A percentile compares a stretch with the other conserved stretches of the same genome.
Evolutionary conservation across 148 eudicot genomes (phyloP).

Genomic region (Silene uniflora): DNA sequence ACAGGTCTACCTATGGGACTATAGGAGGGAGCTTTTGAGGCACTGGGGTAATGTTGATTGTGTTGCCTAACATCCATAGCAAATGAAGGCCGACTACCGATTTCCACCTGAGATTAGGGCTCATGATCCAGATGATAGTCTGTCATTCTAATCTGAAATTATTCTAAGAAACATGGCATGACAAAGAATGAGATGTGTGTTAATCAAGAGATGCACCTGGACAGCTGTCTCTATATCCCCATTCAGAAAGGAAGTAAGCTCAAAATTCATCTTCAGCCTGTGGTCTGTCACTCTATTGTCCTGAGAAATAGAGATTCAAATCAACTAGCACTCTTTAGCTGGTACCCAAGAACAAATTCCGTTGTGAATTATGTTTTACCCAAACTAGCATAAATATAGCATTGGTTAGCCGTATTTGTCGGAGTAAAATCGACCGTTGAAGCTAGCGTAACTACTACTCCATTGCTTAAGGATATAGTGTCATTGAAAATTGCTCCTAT

Average conservation of each 20-base stretch:
- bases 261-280: conserved; percentile 90
- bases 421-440: not conserved
- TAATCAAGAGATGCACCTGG: conserved; percentile 45
- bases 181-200: not conserved
- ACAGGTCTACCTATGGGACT: no score
- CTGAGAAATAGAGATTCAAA: conserved; percentile 29
- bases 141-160: not conserved
- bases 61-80: not conserved
- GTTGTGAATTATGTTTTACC: not conserved
- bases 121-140: not conserved
- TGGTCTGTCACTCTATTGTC: conserved; percentile 98
- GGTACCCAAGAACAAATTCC: conserved; percentile 1
- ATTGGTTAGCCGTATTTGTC: not conserved
- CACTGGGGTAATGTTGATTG: not conserved
- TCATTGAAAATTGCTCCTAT: not conserved
- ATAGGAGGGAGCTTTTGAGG: no score
- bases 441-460: no score
- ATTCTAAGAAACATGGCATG: not conserved
- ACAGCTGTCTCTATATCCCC: conserved; percentile 89
- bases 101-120: not conserved
- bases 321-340: not conserved
- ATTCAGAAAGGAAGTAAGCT: conserved; percentile 71
- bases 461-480: not conserved
- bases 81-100: not conserved
- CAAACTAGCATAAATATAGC: not conserved